A percentile compares a stretch with the other conserved stretches of the same genome.
These are phyloP conservation scores for Globisporangium mamillatum DNA, from an alignment of 352 stramenopile genomes.

Conservation along the genomic window DNA sequence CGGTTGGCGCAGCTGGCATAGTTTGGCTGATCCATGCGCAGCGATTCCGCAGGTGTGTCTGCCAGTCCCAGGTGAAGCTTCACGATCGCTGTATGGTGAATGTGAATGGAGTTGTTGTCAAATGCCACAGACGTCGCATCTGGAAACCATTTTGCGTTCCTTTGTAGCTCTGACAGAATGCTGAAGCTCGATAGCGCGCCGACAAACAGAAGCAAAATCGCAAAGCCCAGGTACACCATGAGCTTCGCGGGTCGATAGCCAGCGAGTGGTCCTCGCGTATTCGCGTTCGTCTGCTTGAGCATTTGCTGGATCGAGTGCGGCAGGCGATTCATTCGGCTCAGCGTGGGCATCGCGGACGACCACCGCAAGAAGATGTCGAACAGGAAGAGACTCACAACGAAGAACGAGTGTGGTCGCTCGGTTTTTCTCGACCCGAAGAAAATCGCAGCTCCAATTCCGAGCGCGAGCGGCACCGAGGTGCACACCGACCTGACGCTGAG, in stretches of 20 bases:
- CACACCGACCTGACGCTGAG: slow-evolving; percentile 45
- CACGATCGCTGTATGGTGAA: slow-evolving; percentile 84
- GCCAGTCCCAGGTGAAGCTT: slow-evolving; percentile 77
- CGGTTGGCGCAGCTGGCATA: slow-evolving; percentile 78
- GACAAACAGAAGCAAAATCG: slow-evolving; percentile 68
- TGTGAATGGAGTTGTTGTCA: slow-evolving; percentile 59
- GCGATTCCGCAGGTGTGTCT: slow-evolving; percentile 34
- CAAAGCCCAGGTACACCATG: slow-evolving; percentile 59
- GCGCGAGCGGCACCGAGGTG: slow-evolving; percentile 51
- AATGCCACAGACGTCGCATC: slow-evolving; percentile 70
- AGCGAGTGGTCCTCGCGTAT: slow-evolving; percentile 38
- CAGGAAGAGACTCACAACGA: slow-evolving; percentile 74
- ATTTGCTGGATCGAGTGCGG: slow-evolving; percentile 57
- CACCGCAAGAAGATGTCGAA: slow-evolving; percentile 66
- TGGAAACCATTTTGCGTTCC: slow-evolving; percentile 71
- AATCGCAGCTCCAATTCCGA: slow-evolving; percentile 46
- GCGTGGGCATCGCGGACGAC: slow-evolving; percentile 42
- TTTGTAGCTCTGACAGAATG: slow-evolving; percentile 69
- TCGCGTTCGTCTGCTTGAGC: slow-evolving; percentile 48
- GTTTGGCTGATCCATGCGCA: slow-evolving; percentile 42
- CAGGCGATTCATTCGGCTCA: slow-evolving; percentile 46
- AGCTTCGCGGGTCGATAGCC: slow-evolving; percentile 59
- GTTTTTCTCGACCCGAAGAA: slow-evolving; percentile 74
- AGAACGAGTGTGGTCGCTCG: slow-evolving; percentile 68
- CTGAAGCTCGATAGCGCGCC: slow-evolving; percentile 73